These are phyloP conservation scores for Kregervanrija delftensis DNA, from an alignment of 805 yeast genomes.

Conservation along the genomic window DNA sequence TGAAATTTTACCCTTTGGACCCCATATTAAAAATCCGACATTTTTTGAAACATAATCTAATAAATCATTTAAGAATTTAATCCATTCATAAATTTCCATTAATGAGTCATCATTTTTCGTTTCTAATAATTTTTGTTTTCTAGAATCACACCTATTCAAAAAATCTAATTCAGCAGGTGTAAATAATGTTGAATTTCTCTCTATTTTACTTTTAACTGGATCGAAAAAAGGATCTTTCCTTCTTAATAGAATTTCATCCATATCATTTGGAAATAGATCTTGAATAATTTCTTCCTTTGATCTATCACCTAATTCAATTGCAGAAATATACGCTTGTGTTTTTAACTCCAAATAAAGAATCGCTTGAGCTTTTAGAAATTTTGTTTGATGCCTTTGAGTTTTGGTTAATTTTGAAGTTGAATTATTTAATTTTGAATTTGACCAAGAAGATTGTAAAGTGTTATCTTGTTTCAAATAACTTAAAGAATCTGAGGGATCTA, in stretches of 20 bases:
- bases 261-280: constrained; percentile 64
- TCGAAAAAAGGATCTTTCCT: constrained; percentile 29
- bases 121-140: constrained; percentile 55
- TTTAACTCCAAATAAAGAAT: constrained; percentile 77
- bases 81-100: constrained; percentile 78
- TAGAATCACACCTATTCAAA: constrained; percentile 59
- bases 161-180: constrained; percentile 80
- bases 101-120: constrained; percentile 44
- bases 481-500: constrained; percentile 37
- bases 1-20: constrained; percentile 33
- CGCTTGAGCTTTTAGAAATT: constrained; percentile 72
- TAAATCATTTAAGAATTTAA: constrained; percentile 69
- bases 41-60: constrained; percentile 73
- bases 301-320: constrained; percentile 59
- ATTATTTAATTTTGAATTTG: constrained; percentile 3
- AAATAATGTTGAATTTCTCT: constrained; percentile 30
- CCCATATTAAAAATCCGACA: constrained; percentile 68
- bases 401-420: constrained; percentile 7
- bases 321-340: constrained; percentile 92
- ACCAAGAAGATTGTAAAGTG: constrained; percentile 11
- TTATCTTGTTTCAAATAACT: constrained; percentile 20
- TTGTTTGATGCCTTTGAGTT: constrained; percentile 21
- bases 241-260: constrained; percentile 42
- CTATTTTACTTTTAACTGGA: constrained; percentile 16
- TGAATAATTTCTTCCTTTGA: constrained; percentile 61